These are phyloP conservation scores for Dichotomocladium elegans DNA, from an alignment of 371 early-diverging fungal species.

Conservation along the genomic window DNA sequence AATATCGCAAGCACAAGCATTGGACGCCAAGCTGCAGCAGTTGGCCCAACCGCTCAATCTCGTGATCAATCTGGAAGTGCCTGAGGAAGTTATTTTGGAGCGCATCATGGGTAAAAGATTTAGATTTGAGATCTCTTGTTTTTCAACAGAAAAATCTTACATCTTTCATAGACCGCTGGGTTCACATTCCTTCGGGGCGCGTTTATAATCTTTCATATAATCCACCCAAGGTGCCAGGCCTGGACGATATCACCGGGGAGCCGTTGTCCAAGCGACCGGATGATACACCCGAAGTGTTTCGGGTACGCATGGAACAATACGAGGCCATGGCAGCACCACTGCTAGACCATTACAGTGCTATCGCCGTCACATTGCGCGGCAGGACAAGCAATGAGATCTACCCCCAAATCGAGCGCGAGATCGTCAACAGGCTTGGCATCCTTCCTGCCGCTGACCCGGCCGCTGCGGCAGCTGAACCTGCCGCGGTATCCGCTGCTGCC, in stretches of 20 bases:
- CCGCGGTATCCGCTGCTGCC: too few species aligned
- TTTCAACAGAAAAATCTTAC: too few species aligned
- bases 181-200: slow-evolving; percentile 90
- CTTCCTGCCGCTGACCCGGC: slow-evolving; percentile 19
- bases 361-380: slow-evolving; percentile 68
- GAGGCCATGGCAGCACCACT: slow-evolving; percentile 73
- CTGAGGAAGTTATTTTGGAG: slow-evolving; percentile 84
- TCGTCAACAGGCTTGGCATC: slow-evolving; percentile 40
- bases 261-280: slow-evolving; percentile 86
- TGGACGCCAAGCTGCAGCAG: slow-evolving; percentile 63
- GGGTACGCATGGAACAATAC: slow-evolving; percentile 75
- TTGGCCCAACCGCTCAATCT: slow-evolving; percentile 68
- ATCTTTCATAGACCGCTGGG: slow-evolving; percentile 75
- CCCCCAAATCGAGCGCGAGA: slow-evolving; percentile 71
- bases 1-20: slow-evolving; percentile 75
- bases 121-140: too few species aligned
- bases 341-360: slow-evolving; percentile 73
- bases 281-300: slow-evolving; percentile 87
- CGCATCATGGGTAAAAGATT: slow-evolving; percentile 85
- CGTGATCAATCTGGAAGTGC: slow-evolving; percentile 89
- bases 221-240: slow-evolving; percentile 82
- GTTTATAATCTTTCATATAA: slow-evolving; percentile 93
- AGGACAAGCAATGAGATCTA: slow-evolving; percentile 86
- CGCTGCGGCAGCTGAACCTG: slow-evolving; percentile 7
- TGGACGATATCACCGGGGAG: slow-evolving; percentile 93